Conservation (phyloP, 176 grass and related monocot genomes). For the Musa beccarii region DNA sequence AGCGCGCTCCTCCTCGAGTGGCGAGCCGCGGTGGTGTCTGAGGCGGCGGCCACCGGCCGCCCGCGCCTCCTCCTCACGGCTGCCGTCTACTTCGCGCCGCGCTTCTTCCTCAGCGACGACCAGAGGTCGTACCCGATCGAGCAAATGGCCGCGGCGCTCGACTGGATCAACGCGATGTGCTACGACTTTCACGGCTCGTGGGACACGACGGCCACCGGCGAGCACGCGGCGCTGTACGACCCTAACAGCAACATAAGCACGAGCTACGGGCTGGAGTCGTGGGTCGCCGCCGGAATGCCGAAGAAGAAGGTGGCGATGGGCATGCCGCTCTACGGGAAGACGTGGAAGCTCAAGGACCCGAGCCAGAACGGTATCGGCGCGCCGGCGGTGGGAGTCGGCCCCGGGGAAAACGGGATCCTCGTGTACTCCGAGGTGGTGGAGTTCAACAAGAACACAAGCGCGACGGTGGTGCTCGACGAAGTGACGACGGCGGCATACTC, state of each 20-base stretch:
- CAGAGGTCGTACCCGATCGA: neutral
- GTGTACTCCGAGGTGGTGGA: neutral
- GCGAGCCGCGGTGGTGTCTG: neutral
- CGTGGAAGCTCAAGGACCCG: conserved; percentile 2
- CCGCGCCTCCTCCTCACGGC: conserved; percentile 6
- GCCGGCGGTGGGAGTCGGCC: neutral
- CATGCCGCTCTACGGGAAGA: conserved; percentile 6
- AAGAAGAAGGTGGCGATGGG: conserved; percentile 9
- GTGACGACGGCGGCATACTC: neutral
- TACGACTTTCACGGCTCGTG: conserved; percentile 14
- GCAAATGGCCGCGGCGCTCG: neutral
- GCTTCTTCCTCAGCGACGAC: neutral
- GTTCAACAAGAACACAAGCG: neutral
- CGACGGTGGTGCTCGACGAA: conserved; percentile 4
- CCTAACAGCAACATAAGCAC: neutral
- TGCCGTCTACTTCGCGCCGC: conserved; percentile 4
- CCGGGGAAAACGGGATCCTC: neutral
- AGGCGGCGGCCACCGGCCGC: neutral
- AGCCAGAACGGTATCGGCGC: neutral
- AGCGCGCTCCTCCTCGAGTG: neutral
- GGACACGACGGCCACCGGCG: conserved; percentile 1
- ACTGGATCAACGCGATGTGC: conserved; percentile 19
- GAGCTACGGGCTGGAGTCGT: conserved; percentile 14
- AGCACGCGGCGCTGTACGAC: conserved; percentile 12
- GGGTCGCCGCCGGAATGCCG: conserved; percentile 15